Conservation (phyloP, 768 basidiomycete genomes). For the Boletus pseudopeckii region DNA sequence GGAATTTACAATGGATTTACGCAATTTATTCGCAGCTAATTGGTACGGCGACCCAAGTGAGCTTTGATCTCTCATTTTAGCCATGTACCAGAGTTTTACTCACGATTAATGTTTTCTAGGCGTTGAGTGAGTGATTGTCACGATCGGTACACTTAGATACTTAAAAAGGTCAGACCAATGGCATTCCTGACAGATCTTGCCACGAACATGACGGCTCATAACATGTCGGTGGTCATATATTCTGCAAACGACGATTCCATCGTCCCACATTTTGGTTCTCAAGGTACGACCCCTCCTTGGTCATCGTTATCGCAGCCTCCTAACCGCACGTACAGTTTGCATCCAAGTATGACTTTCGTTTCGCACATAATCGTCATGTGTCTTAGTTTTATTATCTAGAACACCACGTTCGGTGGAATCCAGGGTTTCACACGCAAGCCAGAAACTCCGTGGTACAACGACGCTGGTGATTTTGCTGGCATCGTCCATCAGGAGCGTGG, state of each 20-base stretch:
- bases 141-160: neutral
- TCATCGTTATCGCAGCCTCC: too few species aligned
- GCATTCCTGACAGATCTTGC: constrained; percentile 61
- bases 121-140: constrained; percentile 28
- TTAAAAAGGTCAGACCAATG: constrained; percentile 45
- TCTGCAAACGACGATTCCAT: constrained; percentile 72
- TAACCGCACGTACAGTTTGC: too few species aligned
- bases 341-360: too few species aligned
- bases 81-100: too few species aligned
- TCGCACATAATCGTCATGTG: too few species aligned
- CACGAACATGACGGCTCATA: constrained; percentile 50
- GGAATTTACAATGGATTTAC: neutral
- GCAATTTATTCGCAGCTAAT: constrained; percentile 5
- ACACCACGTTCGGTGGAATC: too few species aligned
- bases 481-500: constrained; percentile 68
- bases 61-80: constrained; percentile 1
- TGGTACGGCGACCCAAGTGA: constrained; percentile 31
- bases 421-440: constrained; percentile 35
- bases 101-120: constrained; percentile 17
- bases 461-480: constrained; percentile 53
- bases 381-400: too few species aligned
- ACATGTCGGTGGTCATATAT: constrained; percentile 50
- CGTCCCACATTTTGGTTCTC: constrained; percentile 57
- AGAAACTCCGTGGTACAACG: constrained; percentile 62
- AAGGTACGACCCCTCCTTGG: constrained; percentile 40